Base-by-base conservation (phyloP, 2,329 filamentous ascomycete genomes). In the Nannizzia gypsea region DNA sequence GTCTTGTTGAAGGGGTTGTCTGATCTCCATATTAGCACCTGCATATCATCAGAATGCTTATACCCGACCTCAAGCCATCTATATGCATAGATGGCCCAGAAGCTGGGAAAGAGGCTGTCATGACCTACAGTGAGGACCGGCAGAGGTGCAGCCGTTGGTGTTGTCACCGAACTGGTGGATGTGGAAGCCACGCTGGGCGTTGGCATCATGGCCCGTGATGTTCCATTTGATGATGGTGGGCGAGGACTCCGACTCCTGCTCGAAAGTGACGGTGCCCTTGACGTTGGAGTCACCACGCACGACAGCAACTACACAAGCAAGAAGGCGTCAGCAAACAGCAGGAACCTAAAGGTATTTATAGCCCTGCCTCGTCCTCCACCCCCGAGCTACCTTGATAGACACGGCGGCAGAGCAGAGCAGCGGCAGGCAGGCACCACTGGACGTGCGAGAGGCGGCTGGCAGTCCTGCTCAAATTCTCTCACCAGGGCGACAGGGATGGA, bases 161-260 rank as follows among this genome's bases (percentile, higher is more conserved):
- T 97, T 97, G 84, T 97, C 93, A 76, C 93, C 93, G 73, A 96
- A 99, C 77, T 93, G 89, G 82, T 99, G 93, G 73, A 99, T 86
- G 83, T 99, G 93, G 83, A 97, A 90, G 77, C 90, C 93, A 78
- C 93, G 92, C 85, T 95, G 84, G 73, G 93, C 91, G 76, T 95
- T 96, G 78, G 92, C 72, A 74, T 97, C 91, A 79, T 96, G 82
- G 78, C 93, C 92, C 64, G 83, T 82, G 78, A 99, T 90, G 78
- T 96, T 84, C 86, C 89, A 99, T 73, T 87, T 83, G 80, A 99
- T 83, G 76, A 82, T 92, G 74, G 93, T 97, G 68, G 87, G 84
- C 69, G 83, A 78, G 70, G 80, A 83, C 83, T 96, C 93, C 74
- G 82, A 83, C 67, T 82, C 82, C 81, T 99, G 93, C 82, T 95